These are phyloP conservation scores for Euphorbia lathyris DNA, from an alignment of 345 rosid genomes.

Conservation along the genomic window DNA sequence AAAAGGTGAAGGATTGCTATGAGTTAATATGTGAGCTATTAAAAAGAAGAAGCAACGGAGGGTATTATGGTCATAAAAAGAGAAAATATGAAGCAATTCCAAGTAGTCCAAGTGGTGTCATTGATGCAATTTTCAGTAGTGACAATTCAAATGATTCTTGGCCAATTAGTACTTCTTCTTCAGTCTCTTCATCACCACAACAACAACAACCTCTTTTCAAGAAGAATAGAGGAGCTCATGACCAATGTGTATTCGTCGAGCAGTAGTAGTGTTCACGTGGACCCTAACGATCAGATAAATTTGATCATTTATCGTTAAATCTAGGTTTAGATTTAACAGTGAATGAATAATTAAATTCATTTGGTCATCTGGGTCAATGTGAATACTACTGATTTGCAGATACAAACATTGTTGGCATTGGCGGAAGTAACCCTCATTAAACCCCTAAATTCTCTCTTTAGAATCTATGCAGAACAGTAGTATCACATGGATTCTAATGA, in stretches of 20 bases:
- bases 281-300: too few relatives aligned
- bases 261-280: too few relatives aligned
- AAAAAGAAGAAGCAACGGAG: not conserved
- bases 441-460: too few relatives aligned
- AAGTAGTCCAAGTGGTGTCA: slow-evolving; percentile 33
- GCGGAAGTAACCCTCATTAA: slow-evolving; percentile 32
- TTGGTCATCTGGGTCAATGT: too few relatives aligned
- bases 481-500: too few relatives aligned
- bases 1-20: slow-evolving; percentile 20
- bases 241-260: slow-evolving; percentile 40
- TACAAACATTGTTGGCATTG: slow-evolving; percentile 30
- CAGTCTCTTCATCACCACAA: slow-evolving; percentile 30
- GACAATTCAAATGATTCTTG: slow-evolving; percentile 33
- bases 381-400: too few relatives aligned
- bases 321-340: too few relatives aligned
- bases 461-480: too few relatives aligned
- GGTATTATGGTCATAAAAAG: not conserved
- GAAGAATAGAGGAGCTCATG: slow-evolving; percentile 55
- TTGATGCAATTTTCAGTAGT: slow-evolving; percentile 26
- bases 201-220: slow-evolving; percentile 41
- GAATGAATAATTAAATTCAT: too few relatives aligned
- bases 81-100: slow-evolving; percentile 19
- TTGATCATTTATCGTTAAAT: too few relatives aligned
- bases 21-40: slow-evolving; percentile 18
- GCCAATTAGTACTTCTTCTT: slow-evolving; percentile 20